Base-by-base conservation (phyloP, 106 monocot genomes). In the Allium sativum region DNA sequence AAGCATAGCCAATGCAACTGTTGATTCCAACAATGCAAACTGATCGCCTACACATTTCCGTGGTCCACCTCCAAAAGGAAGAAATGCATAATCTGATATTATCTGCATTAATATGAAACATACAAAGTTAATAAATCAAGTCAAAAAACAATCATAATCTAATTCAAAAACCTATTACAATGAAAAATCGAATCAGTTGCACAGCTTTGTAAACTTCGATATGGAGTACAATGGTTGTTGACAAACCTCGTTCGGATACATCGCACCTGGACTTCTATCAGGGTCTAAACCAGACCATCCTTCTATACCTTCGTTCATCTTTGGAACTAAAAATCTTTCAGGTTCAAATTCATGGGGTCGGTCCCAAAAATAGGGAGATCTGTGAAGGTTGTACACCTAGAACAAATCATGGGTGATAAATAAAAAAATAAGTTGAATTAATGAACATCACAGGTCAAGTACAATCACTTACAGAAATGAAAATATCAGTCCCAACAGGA, bases 241-340 rank as follows among this genome's bases (percentile, higher is more conserved):
- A 6, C 22, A n/a, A 50, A 96, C 96, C 96, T 96, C 96, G 63
- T 91, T 96, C 12, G 96, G 87, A 64, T 96, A 96, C 59, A 96
- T 60, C 40, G 96, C 90, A 73, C 91, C 90, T 40, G 84, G 82
- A 56, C 91, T 96, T 65, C 82, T 76, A 42, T 44, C 53, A 40
- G 90, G 91, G 63, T 96, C 91, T 58, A 82, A 96, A 16, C 96
- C 96, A 42, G 91, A 75, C 96, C 96, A 96, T 44, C 87, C 87
- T 57, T 84, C 82, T 51, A 80, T 79, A 0, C 73, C 76, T 52
- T 88, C 82, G 48, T 76, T 84, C 31, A 41, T 66, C 59, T 91
- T 87, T n/a, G 79, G 64, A 65, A 66, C 66, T 57, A 87, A 72
- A 66, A 96, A 96, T 42, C 96, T 84, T 79, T 96, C 91, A 21